Evolutionary conservation across 495 filamentous ascomycete species (phyloP).

Genomic region (Penicillium flavigenum): DNA sequence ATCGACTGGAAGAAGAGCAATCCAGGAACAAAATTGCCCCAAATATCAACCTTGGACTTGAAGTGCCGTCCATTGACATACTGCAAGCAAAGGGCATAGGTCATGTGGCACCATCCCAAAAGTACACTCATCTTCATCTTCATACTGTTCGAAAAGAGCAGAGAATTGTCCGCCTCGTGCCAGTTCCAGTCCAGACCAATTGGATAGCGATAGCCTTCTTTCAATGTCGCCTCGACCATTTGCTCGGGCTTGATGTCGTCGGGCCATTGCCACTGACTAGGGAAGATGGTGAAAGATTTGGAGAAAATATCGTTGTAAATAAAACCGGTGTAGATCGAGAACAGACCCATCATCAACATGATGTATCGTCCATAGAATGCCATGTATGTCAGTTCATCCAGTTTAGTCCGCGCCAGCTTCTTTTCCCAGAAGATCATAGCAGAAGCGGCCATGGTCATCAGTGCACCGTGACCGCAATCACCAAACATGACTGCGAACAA

Average conservation of each 20-base stretch:
- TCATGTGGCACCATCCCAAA: slow-evolving; percentile 97
- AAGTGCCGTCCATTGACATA: slow-evolving; percentile 93
- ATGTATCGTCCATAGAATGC: slow-evolving; percentile 98
- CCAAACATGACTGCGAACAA: slow-evolving; percentile 99
- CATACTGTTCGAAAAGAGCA: slow-evolving; percentile 94
- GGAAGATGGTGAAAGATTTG: slow-evolving; percentile 80
- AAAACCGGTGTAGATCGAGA: slow-evolving; percentile 94
- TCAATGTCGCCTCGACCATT: slow-evolving; percentile 62
- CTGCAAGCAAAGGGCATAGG: slow-evolving; percentile 90
- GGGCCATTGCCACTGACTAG: slow-evolving; percentile 87
- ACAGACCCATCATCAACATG: slow-evolving; percentile 95
- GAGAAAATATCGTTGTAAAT: slow-evolving; percentile 99
- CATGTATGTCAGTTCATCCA: slow-evolving; percentile 95
- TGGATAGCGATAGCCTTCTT: slow-evolving; percentile 77
- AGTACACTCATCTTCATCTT: slow-evolving; percentile 99
- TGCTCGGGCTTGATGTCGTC: slow-evolving; percentile 59
- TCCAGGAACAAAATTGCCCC: slow-evolving; percentile 93
- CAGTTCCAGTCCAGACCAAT: slow-evolving; percentile 97
- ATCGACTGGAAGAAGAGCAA: slow-evolving; percentile 99
- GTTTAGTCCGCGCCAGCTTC: slow-evolving; percentile 75
- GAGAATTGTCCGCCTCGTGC: slow-evolving; percentile 90
- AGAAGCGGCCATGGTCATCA: slow-evolving; percentile 76
- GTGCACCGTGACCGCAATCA: slow-evolving; percentile 85
- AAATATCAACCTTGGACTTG: slow-evolving; percentile 89
- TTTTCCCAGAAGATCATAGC: slow-evolving; percentile 97